Base-by-base conservation (phyloP, 179 eudicot genomes). In the Corrigiola litoralis region DNA sequence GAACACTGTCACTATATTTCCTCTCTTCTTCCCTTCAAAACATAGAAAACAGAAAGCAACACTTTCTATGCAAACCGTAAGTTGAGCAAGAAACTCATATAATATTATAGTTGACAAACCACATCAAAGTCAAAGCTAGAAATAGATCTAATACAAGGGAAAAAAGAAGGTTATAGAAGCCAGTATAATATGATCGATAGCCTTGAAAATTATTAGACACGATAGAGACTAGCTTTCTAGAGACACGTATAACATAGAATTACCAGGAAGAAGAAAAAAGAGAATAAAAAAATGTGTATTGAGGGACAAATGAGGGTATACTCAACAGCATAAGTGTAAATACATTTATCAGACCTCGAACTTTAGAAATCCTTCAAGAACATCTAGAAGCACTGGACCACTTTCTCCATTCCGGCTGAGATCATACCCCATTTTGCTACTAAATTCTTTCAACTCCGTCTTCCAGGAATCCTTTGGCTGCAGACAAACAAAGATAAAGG, bases 401-500 rank as follows among this genome's bases (percentile, higher is more conserved):
- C 89, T 87, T 58, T 94, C 95, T 52, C 95, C 97, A 66, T 82
- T 87, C 80, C 83, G 82, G 75, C 83, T 90, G 45, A 90, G 73
- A 62, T 94, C 97, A 64, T 84, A 90, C 60, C 97, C 97, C 69
- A 86, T 86, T 73, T 90, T 87, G 89, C 77, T 83, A 74, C 97
- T 86, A 61, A 94, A 94, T 62, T 94, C 99, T 76, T 90, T 90
- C 71, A 94, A 70, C 80, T 94, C 97, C 27, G 94, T 65, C 74
- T 94, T 94, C 99, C 97, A 94, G 50, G 64, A 83, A 62, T 94
- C 97, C 74, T 87, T 94, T 61, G 85, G 89, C 97, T 94, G 87
- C 70, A 77, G 44, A 40, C 23, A 65, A 36, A 58, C 6, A 58
- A 17, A 66, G 51, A 61, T 23, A 13, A 62, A 28, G 51, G 32